Base-by-base conservation (phyloP, 345 rosid species). In the Durio zibethinus region DNA sequence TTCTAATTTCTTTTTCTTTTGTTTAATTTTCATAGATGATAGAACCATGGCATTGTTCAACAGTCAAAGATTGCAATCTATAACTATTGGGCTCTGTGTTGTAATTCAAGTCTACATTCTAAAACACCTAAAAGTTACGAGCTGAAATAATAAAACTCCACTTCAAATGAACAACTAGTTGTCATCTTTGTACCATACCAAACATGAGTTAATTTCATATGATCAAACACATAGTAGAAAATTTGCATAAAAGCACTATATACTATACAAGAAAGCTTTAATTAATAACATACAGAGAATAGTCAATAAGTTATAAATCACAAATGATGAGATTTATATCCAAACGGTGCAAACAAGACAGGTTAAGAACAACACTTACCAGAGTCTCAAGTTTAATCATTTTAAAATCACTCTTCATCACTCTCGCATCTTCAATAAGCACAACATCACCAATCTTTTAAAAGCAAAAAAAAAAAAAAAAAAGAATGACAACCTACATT, bases 381-480 rank as follows among this genome's bases (percentile, higher is more conserved):
- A 93, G 78, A 36, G 96, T 90, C 57, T 93, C 97, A 80, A 95
- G 97, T 82, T 91, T 85, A 81, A 83, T 74, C 93, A 90, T 93
- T 74, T 82, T 90, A 75, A 89, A 80, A 36, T 86, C 92, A 82
- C 67, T 85, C 60, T 90, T 96, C 82, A 84, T 57, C 21, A 88
- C 92, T 72, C 72, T 78, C 76, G 90, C 96, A 76, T 89, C 84
- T 81, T 89, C 79, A 43, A 95, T 91, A 73, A 95, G 96, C 74
- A 93, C 87, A 45, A 95, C 94, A 85, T 91, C 97, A 80, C 97
- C 99, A 45, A 95, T 91, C 98, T 94, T 84, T n/a, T 57, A 68
- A 72, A 79, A 76, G 50, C n/a, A 63, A 33, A 50, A 65, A 63
- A 15, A 23, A 25, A 57, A 23, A 50, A n/a, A n/a, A n/a, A n/a